phyloP scores from a whole-genome alignment of 2,329 filamentous ascomycete genomes.

The Dactylellina parvicollis region DNA sequence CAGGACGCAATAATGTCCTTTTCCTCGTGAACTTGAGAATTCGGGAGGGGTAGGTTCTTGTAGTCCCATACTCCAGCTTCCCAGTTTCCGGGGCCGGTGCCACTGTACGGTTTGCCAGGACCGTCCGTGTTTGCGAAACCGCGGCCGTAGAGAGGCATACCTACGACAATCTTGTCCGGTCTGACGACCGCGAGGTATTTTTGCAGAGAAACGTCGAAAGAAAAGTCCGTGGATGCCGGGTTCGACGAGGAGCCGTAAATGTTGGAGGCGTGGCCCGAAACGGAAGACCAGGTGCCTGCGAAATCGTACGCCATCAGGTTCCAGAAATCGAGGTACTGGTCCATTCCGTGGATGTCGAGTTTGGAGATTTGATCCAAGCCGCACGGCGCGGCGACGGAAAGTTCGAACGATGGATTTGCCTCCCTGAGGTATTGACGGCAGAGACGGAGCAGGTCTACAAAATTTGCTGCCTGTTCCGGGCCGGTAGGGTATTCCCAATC shows the following conservation, averaged over 20 bases:
- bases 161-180: conserved; percentile 80
- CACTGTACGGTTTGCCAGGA: conserved; percentile 73
- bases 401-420: conserved; percentile 66
- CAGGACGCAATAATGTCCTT: conserved; percentile 74
- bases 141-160: conserved; percentile 92
- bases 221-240: conserved; percentile 78
- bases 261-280: conserved; percentile 83
- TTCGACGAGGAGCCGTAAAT: conserved; percentile 70
- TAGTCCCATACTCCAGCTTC: conserved; percentile 88
- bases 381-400: conserved; percentile 65
- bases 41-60: conserved; percentile 79
- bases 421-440: conserved; percentile 67
- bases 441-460: conserved; percentile 69
- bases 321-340: conserved; percentile 76
- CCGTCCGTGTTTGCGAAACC: conserved; percentile 83
- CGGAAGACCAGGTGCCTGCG: conserved; percentile 81
- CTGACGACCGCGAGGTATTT: conserved; percentile 73
- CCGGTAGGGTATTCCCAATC: conserved; percentile 57
- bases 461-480: conserved; percentile 68
- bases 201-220: conserved; percentile 74
- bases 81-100: conserved; percentile 82
- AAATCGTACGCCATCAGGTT: conserved; percentile 90
- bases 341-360: conserved; percentile 73
- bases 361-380: conserved; percentile 68
- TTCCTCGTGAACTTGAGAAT: conserved; percentile 73